Evolutionary conservation across 2,329 filamentous ascomycete genomes (phyloP).

Genomic region (Fusarium sterilihyphosum): DNA sequence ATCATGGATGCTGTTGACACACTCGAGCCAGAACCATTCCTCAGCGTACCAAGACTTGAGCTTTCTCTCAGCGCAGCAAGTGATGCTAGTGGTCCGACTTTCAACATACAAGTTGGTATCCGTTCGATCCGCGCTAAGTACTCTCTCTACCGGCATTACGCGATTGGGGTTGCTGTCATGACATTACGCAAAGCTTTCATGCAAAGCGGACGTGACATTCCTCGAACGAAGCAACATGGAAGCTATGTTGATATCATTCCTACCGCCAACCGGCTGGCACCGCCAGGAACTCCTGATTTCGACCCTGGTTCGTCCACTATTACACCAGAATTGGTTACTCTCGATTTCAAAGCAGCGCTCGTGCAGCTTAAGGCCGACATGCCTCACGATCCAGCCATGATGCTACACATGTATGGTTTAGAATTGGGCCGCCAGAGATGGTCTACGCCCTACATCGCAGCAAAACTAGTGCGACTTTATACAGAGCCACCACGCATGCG

Average conservation of each 20-base stretch:
- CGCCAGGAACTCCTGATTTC: slow-evolving; percentile 49
- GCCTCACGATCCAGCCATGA: slow-evolving; percentile 88
- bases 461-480: slow-evolving; percentile 84
- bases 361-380: slow-evolving; percentile 90
- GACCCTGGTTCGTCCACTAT: slow-evolving; percentile 48
- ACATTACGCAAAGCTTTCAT: slow-evolving; percentile 78
- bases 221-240: slow-evolving; percentile 47
- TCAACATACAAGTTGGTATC: slow-evolving; percentile 85
- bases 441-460: slow-evolving; percentile 82
- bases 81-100: slow-evolving; percentile 86
- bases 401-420: slow-evolving; percentile 87
- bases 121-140: slow-evolving; percentile 86
- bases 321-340: slow-evolving; percentile 74
- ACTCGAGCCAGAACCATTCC: slow-evolving; percentile 85
- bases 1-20: slow-evolving; percentile 88
- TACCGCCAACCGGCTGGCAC: slow-evolving; percentile 50
- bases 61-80: slow-evolving; percentile 85
- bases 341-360: slow-evolving; percentile 84
- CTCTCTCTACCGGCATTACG: slow-evolving; percentile 93
- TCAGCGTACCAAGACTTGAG: slow-evolving; percentile 88
- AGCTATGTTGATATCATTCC: slow-evolving; percentile 29
- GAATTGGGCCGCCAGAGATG: slow-evolving; percentile 88
- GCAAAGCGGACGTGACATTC: slow-evolving; percentile 58
- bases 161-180: slow-evolving; percentile 81
- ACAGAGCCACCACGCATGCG: slow-evolving; percentile 86